Conservation (phyloP, 192 early-diverging fungal genomes). For the Podochytrium sp. region DNA sequence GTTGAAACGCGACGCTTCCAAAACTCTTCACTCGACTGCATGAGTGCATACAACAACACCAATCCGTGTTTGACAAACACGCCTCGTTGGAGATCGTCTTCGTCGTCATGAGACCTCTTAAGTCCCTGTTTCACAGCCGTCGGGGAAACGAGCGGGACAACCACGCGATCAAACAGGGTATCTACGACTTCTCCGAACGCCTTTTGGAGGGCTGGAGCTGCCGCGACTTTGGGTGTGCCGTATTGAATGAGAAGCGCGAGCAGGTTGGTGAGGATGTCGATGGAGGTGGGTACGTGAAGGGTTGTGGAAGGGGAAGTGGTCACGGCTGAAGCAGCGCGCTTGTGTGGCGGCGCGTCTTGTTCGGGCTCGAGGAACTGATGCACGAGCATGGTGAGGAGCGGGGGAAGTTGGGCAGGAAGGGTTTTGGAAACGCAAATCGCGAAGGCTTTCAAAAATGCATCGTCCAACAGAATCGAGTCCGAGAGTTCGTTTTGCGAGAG, state of each 20-base stretch:
- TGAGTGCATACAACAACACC: background rate
- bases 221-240: background rate
- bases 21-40: background rate
- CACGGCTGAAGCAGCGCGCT: background rate
- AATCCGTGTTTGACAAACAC: background rate
- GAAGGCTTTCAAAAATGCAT: background rate
- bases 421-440: slow-evolving; percentile 10
- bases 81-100: background rate
- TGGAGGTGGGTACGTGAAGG: background rate
- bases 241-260: background rate
- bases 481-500: background rate
- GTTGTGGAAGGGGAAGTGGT: background rate
- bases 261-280: background rate
- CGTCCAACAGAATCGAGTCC: background rate
- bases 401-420: slow-evolving; percentile 13
- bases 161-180: background rate
- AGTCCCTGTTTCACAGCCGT: too few species aligned
- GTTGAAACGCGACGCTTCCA: slow-evolving; percentile 8
- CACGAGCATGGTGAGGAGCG: background rate
- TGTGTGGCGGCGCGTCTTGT: background rate
- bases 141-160: background rate
- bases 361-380: background rate
- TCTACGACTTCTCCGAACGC: background rate
- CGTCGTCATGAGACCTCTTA: too few species aligned
- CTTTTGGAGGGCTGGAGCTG: background rate